Percentiles rank a stretch among this genome's conserved stretches.
These are phyloP conservation scores for Dichomitus squalens DNA, from an alignment of 1,284 basidiomycete genomes.

Conservation along the genomic window DNA sequence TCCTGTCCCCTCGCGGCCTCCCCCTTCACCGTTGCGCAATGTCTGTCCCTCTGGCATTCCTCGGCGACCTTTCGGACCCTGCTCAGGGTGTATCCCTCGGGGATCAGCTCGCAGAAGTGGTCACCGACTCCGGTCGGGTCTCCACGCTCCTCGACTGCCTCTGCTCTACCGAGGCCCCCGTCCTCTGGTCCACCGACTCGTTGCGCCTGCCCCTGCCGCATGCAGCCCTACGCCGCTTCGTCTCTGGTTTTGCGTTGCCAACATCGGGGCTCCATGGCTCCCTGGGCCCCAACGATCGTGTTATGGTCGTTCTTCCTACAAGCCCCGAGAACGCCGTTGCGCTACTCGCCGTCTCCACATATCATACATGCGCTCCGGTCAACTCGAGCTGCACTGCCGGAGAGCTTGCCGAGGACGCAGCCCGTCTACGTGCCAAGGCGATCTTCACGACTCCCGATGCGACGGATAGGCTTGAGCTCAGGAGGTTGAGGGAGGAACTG, in stretches of 20 bases:
- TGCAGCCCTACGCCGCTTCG: conserved; percentile 17
- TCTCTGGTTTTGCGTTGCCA: conserved; percentile 18
- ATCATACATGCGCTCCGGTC: conserved; percentile 23
- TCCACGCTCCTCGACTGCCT: conserved; percentile 22
- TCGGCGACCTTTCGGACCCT: conserved; percentile 16
- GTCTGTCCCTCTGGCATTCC: conserved; percentile 23
- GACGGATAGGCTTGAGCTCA: conserved; percentile 17
- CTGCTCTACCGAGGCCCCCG: conserved; percentile 17
- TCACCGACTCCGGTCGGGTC: conserved; percentile 22
- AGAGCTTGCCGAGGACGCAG: conserved; percentile 21
- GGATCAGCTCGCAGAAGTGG: conserved; percentile 18
- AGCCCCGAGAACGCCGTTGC: conserved; percentile 25
- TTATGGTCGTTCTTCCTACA: conserved; percentile 24
- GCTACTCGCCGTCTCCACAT: conserved; percentile 19
- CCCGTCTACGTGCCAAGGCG: conserved; percentile 20
- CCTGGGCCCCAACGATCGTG: conserved; percentile 19
- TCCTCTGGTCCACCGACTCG: conserved; percentile 19
- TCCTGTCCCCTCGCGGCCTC: conserved; percentile 7
- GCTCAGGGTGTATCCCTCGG: conserved; percentile 13
- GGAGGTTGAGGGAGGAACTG: conserved; percentile 15
- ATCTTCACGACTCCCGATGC: conserved; percentile 22
- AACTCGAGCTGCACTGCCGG: conserved; percentile 23
- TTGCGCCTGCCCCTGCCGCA: conserved; percentile 18
- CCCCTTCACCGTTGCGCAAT: conserved; percentile 8
- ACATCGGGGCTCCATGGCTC: conserved; percentile 18